Evolutionary conservation across 2,329 filamentous ascomycete species (phyloP), one percentile per base, ranked within the genome.

Genomic region (Pyrenochaeta sp.): DNA sequence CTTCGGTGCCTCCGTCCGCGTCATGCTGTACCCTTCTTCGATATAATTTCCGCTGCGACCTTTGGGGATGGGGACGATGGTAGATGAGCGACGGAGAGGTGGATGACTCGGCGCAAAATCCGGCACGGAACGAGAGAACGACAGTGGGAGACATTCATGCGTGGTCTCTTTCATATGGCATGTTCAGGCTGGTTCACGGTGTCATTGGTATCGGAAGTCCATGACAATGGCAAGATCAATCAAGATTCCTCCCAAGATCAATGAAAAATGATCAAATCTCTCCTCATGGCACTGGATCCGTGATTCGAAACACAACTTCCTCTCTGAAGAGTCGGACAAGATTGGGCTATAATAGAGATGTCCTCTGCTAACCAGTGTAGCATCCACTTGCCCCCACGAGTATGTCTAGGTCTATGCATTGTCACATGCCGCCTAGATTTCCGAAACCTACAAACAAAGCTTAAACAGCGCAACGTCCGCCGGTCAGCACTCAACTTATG

Each of bases 21-120:
- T 97, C 84, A 97, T 97, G 93, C 88, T 97, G 84, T 97, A 97
- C 88, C 93, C 93, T 83, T 96, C 92, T 80, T 93, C 92, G 86
- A 95, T 97, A 90, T 97, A 94, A 90, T 68, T 70, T 69, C 69
- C 67, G 71, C 66, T 65, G 67, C 62, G 54, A 64, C 52, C 50
- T 58, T 61, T 62, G 64, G 70, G 69, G 68, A 69, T 61, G 65
- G 61, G 60, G 52, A 67, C 61, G 61, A 66, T 57, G 66, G 62
- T 66, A 63, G 65, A 66, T 58, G 64, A 62, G 61, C 56, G 66
- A 66, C 65, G 66, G 63, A 65, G 64, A 56, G 58, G 65, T 65
- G 60, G 64, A 69, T 65, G 62, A 61, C 60, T 63, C 61, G 69
- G 69, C 67, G 71, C 62, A 71, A 69, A 65, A 66, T 50, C 61